Percentiles rank a stretch among this genome's conserved stretches.
phyloP scores from a whole-genome alignment of 306 rosid genomes.

The Castanea crenata region DNA sequence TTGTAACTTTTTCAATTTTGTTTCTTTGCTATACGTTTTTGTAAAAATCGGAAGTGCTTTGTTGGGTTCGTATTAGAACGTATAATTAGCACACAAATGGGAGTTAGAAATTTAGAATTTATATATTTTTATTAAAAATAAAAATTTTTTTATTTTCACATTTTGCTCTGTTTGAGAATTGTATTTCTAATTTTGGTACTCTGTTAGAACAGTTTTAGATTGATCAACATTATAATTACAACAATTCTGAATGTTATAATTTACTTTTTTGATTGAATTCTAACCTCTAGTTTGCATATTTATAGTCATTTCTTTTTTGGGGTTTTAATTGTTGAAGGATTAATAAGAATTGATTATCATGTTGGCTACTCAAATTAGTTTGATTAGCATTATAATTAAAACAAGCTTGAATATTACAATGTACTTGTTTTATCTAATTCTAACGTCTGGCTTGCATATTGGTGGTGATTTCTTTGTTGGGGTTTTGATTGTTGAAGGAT shows the following conservation, averaged over 20 bases:
- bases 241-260: neutral
- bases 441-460: neutral
- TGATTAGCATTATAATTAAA: neutral
- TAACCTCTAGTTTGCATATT: neutral
- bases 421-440: neutral
- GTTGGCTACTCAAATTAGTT: neutral
- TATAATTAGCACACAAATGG: no score
- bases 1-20: no score
- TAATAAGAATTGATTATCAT: no score
- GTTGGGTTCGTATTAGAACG: neutral
- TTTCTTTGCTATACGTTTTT: no score
- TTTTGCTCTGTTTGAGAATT: no score
- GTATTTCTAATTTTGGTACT: neutral
- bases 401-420: neutral
- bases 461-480: neutral
- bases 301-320: neutral
- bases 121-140: no score
- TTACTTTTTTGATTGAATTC: neutral
- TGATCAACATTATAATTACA: neutral
- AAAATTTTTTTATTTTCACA: no score
- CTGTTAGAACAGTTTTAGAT: neutral
- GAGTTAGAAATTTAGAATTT: no score
- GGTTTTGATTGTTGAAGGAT: neutral
- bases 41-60: no score
- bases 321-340: no score